A percentile compares a stretch with the other conserved stretches of the same genome.
These are phyloP conservation scores for Flaveria linearis DNA, from an alignment of 129 eudicot genomes.

Conservation along the genomic window DNA sequence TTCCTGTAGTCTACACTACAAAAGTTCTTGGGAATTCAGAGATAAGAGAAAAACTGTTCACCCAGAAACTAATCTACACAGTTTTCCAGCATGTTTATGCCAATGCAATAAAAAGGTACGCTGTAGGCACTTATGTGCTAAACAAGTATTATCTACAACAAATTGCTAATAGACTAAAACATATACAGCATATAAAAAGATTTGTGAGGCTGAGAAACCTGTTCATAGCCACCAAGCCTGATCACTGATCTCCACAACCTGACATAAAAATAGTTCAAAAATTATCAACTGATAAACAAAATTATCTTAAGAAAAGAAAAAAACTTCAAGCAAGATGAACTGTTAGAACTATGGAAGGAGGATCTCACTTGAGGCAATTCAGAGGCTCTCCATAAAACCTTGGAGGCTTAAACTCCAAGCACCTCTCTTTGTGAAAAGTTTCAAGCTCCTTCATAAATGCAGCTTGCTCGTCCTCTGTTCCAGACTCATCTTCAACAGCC, in stretches of 20 bases:
- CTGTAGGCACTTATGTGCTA: conserved; percentile 12
- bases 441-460: conserved; percentile 78
- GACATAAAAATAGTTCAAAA: conserved; percentile 11
- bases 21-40: background rate
- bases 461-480: conserved; percentile 79
- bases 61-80: conserved; percentile 19
- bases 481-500: conserved; percentile 60
- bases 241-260: conserved; percentile 94
- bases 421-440: conserved; percentile 65
- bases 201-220: conserved; percentile 41
- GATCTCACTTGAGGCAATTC: conserved; percentile 79
- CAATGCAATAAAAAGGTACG: background rate
- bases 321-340: background rate
- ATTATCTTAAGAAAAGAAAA: background rate
- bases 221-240: conserved; percentile 87
- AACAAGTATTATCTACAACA: background rate
- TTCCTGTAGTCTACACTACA: background rate
- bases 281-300: background rate
- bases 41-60: background rate
- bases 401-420: conserved; percentile 80
- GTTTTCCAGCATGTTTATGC: background rate
- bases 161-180: background rate
- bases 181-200: conserved; percentile 6
- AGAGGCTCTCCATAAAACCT: conserved; percentile 79
- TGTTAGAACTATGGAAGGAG: background rate